Base-by-base conservation (phyloP, 202 grass and related monocot species). In the Schoenoplectus tabernaemontani region DNA sequence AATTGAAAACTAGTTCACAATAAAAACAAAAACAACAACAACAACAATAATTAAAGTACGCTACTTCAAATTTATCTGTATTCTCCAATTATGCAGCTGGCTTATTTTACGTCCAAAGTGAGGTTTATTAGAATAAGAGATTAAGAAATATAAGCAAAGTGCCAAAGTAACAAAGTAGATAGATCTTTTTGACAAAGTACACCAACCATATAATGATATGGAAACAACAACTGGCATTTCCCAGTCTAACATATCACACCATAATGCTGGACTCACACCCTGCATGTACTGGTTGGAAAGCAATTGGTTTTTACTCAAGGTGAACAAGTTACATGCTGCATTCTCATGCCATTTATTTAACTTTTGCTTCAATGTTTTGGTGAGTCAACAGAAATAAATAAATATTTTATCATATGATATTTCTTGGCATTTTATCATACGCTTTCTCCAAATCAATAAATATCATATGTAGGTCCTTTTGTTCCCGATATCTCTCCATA, bases 21-120 rank as follows among this genome's bases (percentile, higher is more conserved):
- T n/a, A 15, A 47, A 66, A 65, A 36, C 13, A 9, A 19, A 4
- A 84, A 32, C 13, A 15, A 26, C 57, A 85, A 81, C 24, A 81
- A 85, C 33, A 46, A n/a, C n/a, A n/a, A n/a, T n/a, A n/a, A n/a
- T n/a, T 15, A 28, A 70, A 78, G 66, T 79, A 74, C n/a, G 64
- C 1, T 73, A 60, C 58, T 3, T 60, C 44, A 51, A 9, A 69
- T 19, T 54, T 47, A 30, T 75, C 8, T 74, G 23, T 24, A 34
- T 51, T 32, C 16, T 53, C 24, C 44, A 74, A 74, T 51, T 47
- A 26, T 47, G 10, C 24, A 16, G 12, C 30, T 72, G 43, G 23
- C 20, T 50, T 72, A 50, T 71, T 24, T 11, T 26, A 12, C 36
- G 22, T 72, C 43, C 67, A 72, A 71, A 71, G 23, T 9, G 1